Percentiles rank a stretch among this genome's conserved stretches.
phyloP scores from a whole-genome alignment of 495 filamentous ascomycete species.

The Aspergillus egyptiacus region DNA sequence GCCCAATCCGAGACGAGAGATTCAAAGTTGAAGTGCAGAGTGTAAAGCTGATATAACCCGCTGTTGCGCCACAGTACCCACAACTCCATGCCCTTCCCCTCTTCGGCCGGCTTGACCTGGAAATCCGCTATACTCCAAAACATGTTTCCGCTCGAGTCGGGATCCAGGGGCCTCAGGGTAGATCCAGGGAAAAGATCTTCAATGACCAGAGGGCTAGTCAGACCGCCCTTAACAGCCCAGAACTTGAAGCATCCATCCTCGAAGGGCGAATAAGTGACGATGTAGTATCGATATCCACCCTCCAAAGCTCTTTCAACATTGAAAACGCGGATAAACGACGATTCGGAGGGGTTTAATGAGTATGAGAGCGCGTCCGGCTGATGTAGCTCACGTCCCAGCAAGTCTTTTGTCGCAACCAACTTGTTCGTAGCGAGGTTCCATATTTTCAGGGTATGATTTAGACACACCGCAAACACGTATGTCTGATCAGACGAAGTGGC shows the following conservation, averaged over 20 bases:
- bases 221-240: conserved; percentile 68
- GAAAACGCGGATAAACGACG: conserved; percentile 66
- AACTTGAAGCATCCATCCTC: conserved; percentile 91
- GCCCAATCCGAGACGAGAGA: conserved; percentile 53
- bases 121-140: conserved; percentile 89
- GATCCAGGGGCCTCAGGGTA: conserved; percentile 59
- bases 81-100: conserved; percentile 53
- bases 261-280: conserved; percentile 81
- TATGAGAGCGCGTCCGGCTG: conserved; percentile 55
- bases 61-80: conserved; percentile 91
- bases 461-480: conserved; percentile 73
- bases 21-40: conserved; percentile 51
- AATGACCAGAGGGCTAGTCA: conserved; percentile 56
- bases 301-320: conserved; percentile 47
- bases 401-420: conserved; percentile 64
- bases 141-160: conserved; percentile 63
- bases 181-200: conserved; percentile 61
- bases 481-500: conserved; percentile 57
- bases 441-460: conserved; percentile 79
- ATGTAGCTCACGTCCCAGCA: conserved; percentile 53
- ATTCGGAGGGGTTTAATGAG: conserved; percentile 70
- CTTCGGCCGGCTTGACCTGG: conserved; percentile 50
- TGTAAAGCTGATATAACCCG: conserved; percentile 67
- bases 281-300: conserved; percentile 59
- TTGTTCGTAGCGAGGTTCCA: conserved; percentile 77